A percentile compares a stretch with the other conserved stretches of the same genome.
phyloP scores from a whole-genome alignment of 805 yeast species.

The Yarrowia sp. region DNA sequence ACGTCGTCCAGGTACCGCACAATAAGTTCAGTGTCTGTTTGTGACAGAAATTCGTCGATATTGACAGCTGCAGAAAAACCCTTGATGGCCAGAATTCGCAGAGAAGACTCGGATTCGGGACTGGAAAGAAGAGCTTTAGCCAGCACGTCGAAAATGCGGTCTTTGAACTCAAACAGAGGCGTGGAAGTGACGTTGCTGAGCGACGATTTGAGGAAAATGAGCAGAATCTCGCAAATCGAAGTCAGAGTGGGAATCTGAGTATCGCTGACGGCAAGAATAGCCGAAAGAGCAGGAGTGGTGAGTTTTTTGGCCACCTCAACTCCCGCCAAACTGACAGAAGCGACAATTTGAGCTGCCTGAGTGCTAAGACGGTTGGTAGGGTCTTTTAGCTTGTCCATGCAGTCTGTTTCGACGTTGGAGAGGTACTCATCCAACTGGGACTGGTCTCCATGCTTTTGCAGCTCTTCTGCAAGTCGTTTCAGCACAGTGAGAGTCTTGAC shows the following conservation, averaged over 20 bases:
- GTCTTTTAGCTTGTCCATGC: slow-evolving; percentile 50
- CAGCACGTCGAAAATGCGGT: slow-evolving; percentile 61
- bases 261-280: slow-evolving; percentile 42
- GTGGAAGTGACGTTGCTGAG: slow-evolving; percentile 36
- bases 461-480: slow-evolving; percentile 43
- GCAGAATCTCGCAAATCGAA: slow-evolving; percentile 46
- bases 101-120: slow-evolving; percentile 63
- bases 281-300: slow-evolving; percentile 42
- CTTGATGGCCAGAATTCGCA: slow-evolving; percentile 62
- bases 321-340: slow-evolving; percentile 53
- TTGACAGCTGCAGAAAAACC: slow-evolving; percentile 58
- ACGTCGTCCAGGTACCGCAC: slow-evolving; percentile 63
- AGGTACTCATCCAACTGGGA: slow-evolving; percentile 42
- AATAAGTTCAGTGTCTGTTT: slow-evolving; percentile 57
- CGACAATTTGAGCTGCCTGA: slow-evolving; percentile 59
- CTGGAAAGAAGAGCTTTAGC: slow-evolving; percentile 65
- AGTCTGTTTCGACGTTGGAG: slow-evolving; percentile 38
- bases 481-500: slow-evolving; percentile 46
- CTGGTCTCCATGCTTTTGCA: slow-evolving; percentile 37
- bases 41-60: slow-evolving; percentile 46
- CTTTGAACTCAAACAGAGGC: slow-evolving; percentile 50
- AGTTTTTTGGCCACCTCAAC: slow-evolving; percentile 44
- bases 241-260: slow-evolving; percentile 55
- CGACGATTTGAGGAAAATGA: slow-evolving; percentile 50
- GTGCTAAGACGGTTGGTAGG: slow-evolving; percentile 53